These are phyloP conservation scores for Luffa acutangula DNA, from an alignment of 306 rosid species.

Conservation along the genomic window DNA sequence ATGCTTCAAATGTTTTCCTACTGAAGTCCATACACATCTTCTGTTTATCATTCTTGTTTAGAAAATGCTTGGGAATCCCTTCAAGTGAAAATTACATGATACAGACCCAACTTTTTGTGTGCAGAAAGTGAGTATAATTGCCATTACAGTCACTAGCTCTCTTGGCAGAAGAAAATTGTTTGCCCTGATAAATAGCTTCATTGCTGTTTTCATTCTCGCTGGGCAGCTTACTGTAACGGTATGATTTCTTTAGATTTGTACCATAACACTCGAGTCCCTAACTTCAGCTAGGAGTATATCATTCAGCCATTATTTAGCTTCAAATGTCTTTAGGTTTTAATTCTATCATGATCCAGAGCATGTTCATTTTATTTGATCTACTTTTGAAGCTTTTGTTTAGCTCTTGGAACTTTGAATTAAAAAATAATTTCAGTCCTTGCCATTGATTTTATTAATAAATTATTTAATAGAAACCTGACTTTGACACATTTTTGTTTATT, in stretches of 20 bases:
- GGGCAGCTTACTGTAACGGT: constrained; percentile 89
- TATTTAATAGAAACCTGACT: background rate
- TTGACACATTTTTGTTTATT: background rate
- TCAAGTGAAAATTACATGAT: background rate
- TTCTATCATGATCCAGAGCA: background rate
- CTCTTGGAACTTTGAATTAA: background rate
- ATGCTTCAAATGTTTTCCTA: background rate
- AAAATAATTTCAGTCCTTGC: background rate
- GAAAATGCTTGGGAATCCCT: background rate
- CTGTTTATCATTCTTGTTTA: background rate
- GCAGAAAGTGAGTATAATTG: constrained; percentile 84
- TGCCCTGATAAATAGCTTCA: constrained; percentile 84
- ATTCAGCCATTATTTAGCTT: background rate
- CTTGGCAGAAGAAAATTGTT: constrained; percentile 71
- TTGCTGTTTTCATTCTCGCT: constrained; percentile 78
- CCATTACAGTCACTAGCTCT: constrained; percentile 67
- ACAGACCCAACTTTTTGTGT: background rate
- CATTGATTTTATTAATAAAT: background rate
- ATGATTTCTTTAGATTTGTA: constrained; percentile 15
- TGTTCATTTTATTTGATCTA: background rate
- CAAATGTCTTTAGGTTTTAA: background rate
- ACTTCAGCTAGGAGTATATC: background rate
- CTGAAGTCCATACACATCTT: background rate
- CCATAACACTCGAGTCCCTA: background rate
- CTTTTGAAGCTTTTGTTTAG: background rate